Conservation (phyloP, 257 asterid genomes). For the Ehretia macrophylla region DNA sequence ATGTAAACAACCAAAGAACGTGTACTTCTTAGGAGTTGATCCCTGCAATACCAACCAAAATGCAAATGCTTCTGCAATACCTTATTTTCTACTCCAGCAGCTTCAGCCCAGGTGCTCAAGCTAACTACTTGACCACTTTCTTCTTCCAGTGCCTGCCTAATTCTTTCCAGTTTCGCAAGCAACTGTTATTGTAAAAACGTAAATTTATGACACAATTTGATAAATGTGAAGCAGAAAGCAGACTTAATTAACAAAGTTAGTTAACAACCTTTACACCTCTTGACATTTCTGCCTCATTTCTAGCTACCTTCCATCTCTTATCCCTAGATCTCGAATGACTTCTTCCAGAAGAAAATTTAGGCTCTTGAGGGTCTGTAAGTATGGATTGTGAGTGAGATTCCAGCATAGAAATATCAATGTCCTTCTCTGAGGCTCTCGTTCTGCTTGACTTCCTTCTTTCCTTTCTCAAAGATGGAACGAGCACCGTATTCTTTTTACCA, state of each 20-base stretch:
- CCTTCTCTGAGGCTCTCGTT: constrained; percentile 28
- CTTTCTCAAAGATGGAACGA: constrained; percentile 51
- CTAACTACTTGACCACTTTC: constrained; percentile 54
- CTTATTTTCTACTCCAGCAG: constrained; percentile 56
- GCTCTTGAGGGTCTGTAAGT: constrained; percentile 17
- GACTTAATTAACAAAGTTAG: constrained; percentile 8
- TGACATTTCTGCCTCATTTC: constrained; percentile 75
- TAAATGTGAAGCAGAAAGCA: constrained; percentile 17
- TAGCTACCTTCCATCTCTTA: constrained; percentile 45
- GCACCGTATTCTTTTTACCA: constrained; percentile 27
- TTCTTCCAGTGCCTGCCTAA: constrained; percentile 44
- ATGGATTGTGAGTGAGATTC: constrained; percentile 13
- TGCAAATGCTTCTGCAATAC: constrained; percentile 55
- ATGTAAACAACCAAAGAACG: constrained; percentile 62
- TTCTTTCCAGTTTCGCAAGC: constrained; percentile 68
- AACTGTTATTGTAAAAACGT: constrained; percentile 39
- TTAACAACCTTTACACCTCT: constrained; percentile 76
- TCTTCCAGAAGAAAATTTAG: constrained; percentile 22
- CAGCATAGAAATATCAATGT: constrained; percentile 11
- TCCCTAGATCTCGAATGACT: constrained; percentile 24
- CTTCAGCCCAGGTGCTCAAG: constrained; percentile 72
- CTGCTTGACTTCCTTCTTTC: constrained; percentile 56
- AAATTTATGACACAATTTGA: constrained; percentile 13
- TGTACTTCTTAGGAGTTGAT: constrained; percentile 74
- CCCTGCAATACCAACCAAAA: constrained; percentile 79